A percentile compares a stretch with the other conserved stretches of the same genome.
Evolutionary conservation across 495 filamentous ascomycete genomes (phyloP).

Genomic region (Penicillium mononematosum): DNA sequence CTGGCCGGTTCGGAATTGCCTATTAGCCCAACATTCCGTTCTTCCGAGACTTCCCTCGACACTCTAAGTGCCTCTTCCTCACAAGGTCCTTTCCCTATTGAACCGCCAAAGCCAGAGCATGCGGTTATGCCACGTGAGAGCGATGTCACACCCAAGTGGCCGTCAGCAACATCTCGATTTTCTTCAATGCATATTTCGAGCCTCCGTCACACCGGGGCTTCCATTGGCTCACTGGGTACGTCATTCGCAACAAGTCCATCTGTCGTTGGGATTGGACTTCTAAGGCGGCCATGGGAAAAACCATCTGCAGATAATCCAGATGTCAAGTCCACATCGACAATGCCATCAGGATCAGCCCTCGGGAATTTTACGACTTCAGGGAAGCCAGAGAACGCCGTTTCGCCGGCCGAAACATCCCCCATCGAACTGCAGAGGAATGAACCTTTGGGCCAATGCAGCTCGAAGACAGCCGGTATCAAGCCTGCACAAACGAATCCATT

Average conservation of each 20-base stretch:
- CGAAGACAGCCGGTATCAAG: background rate
- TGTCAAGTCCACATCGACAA: background rate
- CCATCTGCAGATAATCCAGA: slow-evolving; percentile 1
- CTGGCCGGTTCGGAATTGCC: background rate
- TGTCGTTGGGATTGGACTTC: slow-evolving; percentile 3
- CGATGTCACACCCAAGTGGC: background rate
- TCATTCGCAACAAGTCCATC: background rate
- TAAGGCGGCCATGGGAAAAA: background rate
- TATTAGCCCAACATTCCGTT: background rate
- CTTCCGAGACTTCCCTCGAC: background rate
- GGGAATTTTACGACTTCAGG: background rate
- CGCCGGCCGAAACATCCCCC: background rate
- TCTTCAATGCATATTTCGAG: slow-evolving; percentile 1
- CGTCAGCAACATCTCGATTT: background rate
- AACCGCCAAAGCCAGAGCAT: background rate
- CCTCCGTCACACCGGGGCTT: slow-evolving; percentile 3
- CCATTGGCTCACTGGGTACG: slow-evolving; percentile 1
- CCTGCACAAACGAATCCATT: background rate
- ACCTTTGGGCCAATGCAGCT: background rate
- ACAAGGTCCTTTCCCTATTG: background rate
- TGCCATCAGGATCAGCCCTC: background rate
- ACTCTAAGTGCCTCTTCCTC: background rate
- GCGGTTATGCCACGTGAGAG: background rate
- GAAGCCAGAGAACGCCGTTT: background rate
- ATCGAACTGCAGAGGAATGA: background rate